Evolutionary conservation across 2,329 filamentous ascomycete species (phyloP), one percentile per base, ranked within the genome.

Genomic region (Cercospora sojina): DNA sequence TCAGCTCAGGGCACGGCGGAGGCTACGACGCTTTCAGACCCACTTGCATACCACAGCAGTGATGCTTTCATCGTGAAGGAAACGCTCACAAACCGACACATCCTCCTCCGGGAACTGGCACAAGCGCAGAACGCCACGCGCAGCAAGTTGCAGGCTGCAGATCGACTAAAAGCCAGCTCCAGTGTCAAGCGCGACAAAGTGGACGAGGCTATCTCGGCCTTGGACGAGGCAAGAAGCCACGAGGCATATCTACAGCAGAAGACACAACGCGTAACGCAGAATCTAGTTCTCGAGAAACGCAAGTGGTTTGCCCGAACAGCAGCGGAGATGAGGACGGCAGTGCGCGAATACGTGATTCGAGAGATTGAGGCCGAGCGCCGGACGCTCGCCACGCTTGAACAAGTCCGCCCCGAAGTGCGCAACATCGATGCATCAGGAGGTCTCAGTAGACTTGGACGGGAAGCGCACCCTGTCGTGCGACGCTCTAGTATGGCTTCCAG

Each of bases 41-140:
- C 95, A 10, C 88, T 99, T 69, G 91, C 93, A 74, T 97, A 98
- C 77, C 93, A 98, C 80, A 97, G 93, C 53, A 90, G 92, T 65
- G 95, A 99, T 79, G 92, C 95, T 53, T 96, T 97, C 77, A 96
- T 98, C 73, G 95, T 98, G 72, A 99, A 99, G 80, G 95, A 99
- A 78, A 97, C 93, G 10, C 86, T 99, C 69, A 99, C 95, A 3
- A 99, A 99, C 81, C 91, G 95, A 12, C 95, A 99, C 80, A 97
- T 99, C 69, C 86, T 99, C 20, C 90, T 97, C 51, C 92, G 95
- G 66, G 95, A 99, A 76, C 88, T 98, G 67, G 82, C 96, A 27
- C 92, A 97, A 79, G 93, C 95, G 0, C 93, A 98, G 77, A 91
- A 96, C 77, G 84, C 84, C 23, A 93, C 93, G 1, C 88, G 91